A percentile compares a stretch with the other conserved stretches of the same genome.
Evolutionary conservation across 2,329 filamentous ascomycete species (phyloP).

Genomic region (Herpotrichia juniperi): DNA sequence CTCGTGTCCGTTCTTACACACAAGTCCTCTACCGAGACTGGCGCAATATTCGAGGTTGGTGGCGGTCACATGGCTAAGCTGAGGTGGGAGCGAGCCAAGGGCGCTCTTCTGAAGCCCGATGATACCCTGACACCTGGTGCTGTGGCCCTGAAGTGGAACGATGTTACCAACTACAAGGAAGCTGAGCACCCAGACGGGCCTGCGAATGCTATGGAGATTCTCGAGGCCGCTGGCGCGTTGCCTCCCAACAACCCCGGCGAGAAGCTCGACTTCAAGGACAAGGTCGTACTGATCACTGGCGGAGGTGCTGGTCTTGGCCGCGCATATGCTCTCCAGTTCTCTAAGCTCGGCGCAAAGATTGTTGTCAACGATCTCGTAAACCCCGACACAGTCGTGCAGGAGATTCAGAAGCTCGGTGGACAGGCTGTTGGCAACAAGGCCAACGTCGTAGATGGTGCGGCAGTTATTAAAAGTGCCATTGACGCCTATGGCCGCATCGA

Average conservation of each 20-base stretch:
- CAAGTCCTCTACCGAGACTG: slow-evolving; percentile 85
- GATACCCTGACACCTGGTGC: slow-evolving; percentile 86
- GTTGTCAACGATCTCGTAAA: slow-evolving; percentile 97
- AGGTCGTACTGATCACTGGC: slow-evolving; percentile 46
- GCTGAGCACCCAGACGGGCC: slow-evolving; percentile 83
- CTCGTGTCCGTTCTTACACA: slow-evolving; percentile 88
- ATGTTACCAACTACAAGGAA: slow-evolving; percentile 83
- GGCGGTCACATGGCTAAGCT: slow-evolving; percentile 92
- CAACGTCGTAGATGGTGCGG: slow-evolving; percentile 89
- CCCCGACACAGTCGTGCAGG: slow-evolving; percentile 86
- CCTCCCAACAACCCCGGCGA: slow-evolving; percentile 39
- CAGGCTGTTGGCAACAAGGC: slow-evolving; percentile 93
- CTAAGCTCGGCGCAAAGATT: slow-evolving; percentile 80
- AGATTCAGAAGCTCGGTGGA: slow-evolving; percentile 89
- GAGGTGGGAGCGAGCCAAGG: slow-evolving; percentile 91
- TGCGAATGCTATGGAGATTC: slow-evolving; percentile 84
- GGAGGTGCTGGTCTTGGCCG: slow-evolving; percentile 72
- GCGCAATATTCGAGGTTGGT: slow-evolving; percentile 90
- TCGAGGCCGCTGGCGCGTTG: slow-evolving; percentile 38
- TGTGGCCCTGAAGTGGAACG: slow-evolving; percentile 86
- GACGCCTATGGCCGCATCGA: slow-evolving; percentile 93
- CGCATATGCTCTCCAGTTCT: slow-evolving; percentile 85
- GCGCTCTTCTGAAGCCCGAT: slow-evolving; percentile 88
- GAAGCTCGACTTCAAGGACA: slow-evolving; percentile 44
- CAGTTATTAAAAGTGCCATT: slow-evolving; percentile 89